Conservation (phyloP, 108 stramenopile genomes). For the Epithemia pelagica region DNA sequence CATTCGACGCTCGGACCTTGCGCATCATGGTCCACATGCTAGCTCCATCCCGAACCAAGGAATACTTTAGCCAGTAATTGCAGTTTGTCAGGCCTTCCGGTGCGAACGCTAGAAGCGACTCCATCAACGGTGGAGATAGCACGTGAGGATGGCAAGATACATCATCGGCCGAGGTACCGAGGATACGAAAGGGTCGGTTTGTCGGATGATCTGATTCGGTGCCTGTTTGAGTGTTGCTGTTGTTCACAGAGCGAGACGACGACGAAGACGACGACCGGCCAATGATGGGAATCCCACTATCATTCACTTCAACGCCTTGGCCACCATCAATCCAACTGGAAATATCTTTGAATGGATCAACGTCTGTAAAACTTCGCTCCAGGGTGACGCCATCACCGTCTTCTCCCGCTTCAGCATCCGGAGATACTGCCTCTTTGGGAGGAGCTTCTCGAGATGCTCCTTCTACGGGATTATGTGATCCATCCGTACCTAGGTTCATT, state of each 20-base stretch:
- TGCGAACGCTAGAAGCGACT: slow-evolving; percentile 45
- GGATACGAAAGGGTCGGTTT: slow-evolving; percentile 44
- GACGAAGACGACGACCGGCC: neutral
- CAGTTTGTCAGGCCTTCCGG: slow-evolving; percentile 45
- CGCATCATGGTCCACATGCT: slow-evolving; percentile 37
- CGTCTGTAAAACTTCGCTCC: neutral
- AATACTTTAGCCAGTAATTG: slow-evolving; percentile 70
- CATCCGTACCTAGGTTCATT: neutral
- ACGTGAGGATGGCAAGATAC: slow-evolving; percentile 51
- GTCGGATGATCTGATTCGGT: slow-evolving; percentile 3
- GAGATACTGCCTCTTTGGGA: neutral
- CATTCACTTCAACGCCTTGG: slow-evolving; percentile 12
- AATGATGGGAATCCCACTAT: slow-evolving; percentile 4
- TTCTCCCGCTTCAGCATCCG: neutral
- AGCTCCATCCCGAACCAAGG: slow-evolving; percentile 60
- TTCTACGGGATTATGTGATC: neutral
- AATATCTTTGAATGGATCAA: slow-evolving; percentile 10
- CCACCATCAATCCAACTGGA: slow-evolving; percentile 14
- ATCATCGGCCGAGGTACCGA: slow-evolving; percentile 60
- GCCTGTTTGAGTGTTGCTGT: neutral
- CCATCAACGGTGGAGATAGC: slow-evolving; percentile 54
- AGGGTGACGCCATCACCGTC: neutral
- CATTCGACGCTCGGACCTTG: slow-evolving; percentile 45
- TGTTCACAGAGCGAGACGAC: neutral
- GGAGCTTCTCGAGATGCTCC: neutral